phyloP scores from a whole-genome alignment of 2,329 filamentous ascomycete species.

The Paraconiothyrium brasiliense region DNA sequence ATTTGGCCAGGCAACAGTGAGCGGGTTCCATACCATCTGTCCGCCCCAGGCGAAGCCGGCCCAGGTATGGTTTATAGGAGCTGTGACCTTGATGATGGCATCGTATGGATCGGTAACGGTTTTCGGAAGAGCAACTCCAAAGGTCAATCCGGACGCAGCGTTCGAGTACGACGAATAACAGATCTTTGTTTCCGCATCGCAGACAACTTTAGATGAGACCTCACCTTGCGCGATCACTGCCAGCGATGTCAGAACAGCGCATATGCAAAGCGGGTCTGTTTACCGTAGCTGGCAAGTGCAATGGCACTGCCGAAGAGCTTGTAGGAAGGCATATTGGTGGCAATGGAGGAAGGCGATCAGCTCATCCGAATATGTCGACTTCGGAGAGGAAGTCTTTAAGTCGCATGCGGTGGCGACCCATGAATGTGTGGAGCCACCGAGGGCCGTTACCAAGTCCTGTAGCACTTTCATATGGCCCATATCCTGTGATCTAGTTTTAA shows the following conservation, averaged over 20 bases:
- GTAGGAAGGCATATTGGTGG: slow-evolving; percentile 38
- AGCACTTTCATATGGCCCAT: slow-evolving; percentile 30
- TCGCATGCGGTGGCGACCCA: slow-evolving; percentile 23
- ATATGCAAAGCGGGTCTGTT: slow-evolving; percentile 8
- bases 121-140: slow-evolving; percentile 44
- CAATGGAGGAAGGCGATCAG: slow-evolving; percentile 17
- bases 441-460: slow-evolving; percentile 24
- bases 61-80: slow-evolving; percentile 38
- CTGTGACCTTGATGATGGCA: slow-evolving; percentile 42
- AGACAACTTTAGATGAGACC: slow-evolving; percentile 39
- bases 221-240: slow-evolving; percentile 42
- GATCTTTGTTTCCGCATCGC: slow-evolving; percentile 42
- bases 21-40: slow-evolving; percentile 45
- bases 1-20: slow-evolving; percentile 45
- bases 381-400: slow-evolving; percentile 30
- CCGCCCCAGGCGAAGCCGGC: slow-evolving; percentile 45
- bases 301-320: slow-evolving; percentile 38
- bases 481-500: slow-evolving; percentile 36
- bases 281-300: slow-evolving; percentile 39
- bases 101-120: slow-evolving; percentile 42
- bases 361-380: slow-evolving; percentile 15
- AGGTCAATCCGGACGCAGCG: slow-evolving; percentile 38
- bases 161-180: slow-evolving; percentile 43
- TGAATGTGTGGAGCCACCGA: slow-evolving; percentile 22
- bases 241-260: slow-evolving; percentile 20